Evolutionary conservation across 805 yeast genomes (phyloP).

Genomic region (Saccharomycopsis microspora): DNA sequence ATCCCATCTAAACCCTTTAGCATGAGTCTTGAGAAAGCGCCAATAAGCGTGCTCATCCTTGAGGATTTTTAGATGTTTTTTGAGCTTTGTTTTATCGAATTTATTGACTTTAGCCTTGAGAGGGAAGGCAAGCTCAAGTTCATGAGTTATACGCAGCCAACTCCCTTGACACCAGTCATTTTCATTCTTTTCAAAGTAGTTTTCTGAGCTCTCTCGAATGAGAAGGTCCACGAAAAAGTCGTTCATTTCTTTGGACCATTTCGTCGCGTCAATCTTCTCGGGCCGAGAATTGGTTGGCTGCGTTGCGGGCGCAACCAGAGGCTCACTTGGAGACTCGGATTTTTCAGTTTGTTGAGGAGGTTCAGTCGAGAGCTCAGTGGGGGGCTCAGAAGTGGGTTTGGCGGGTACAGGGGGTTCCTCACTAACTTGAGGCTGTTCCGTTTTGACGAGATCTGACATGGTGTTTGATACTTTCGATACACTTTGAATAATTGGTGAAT

Average conservation of each 20-base stretch:
- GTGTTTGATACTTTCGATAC: too few species aligned
- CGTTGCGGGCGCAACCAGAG: too few species aligned
- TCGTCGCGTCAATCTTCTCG: conserved; percentile 9
- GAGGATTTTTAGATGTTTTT: conserved; percentile 13
- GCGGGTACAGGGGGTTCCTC: too few species aligned
- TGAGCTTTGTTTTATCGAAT: conserved; percentile 12
- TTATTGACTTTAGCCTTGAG: conserved; percentile 14
- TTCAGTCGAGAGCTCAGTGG: too few species aligned
- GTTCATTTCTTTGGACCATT: conserved; percentile 16
- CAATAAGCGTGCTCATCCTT: conserved; percentile 14
- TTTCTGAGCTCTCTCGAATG: conserved; percentile 8
- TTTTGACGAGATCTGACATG: too few species aligned
- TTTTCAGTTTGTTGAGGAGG: too few species aligned
- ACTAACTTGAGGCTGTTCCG: too few species aligned
- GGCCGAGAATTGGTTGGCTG: background rate
- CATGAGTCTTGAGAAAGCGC: conserved; percentile 12
- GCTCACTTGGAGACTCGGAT: too few species aligned
- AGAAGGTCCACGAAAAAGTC: conserved; percentile 11
- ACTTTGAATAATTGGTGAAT: too few species aligned
- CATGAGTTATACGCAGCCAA: conserved; percentile 12
- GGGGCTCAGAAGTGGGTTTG: too few species aligned
- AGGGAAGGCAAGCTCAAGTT: conserved; percentile 13
- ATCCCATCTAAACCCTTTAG: conserved; percentile 11
- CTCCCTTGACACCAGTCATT: conserved; percentile 14
- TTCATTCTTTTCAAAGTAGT: conserved; percentile 12